Evolutionary conservation across 441 rosid genomes (phyloP).

Genomic region (Pelargonium citronellum): DNA sequence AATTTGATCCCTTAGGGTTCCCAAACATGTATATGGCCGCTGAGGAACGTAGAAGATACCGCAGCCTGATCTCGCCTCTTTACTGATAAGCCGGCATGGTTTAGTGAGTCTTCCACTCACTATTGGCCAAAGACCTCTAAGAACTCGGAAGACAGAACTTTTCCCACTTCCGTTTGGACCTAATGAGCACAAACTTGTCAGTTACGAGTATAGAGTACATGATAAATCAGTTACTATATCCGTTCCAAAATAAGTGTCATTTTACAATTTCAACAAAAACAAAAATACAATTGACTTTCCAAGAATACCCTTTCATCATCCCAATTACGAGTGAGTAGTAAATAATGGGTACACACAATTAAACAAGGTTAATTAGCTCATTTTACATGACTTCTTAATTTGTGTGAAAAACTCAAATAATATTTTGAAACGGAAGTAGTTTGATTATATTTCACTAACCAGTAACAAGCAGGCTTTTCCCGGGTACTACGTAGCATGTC

Average conservation of each 20-base stretch:
- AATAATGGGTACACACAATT: no score
- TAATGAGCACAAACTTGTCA: conserved; percentile 28
- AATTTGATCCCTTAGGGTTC: conserved; percentile 97
- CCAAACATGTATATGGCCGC: conserved; percentile 92
- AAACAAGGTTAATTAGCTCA: no score
- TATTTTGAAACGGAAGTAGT: no score
- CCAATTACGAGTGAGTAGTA: no score
- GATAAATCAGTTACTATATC: conserved; percentile 4
- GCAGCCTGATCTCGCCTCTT: conserved; percentile 53
- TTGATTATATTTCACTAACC: conserved; percentile 45
- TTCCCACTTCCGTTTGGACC: conserved; percentile 99
- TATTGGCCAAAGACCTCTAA: conserved; percentile 92
- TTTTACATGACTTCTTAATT: no score
- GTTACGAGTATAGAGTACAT: conserved; percentile 22
- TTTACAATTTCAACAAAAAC: no score
- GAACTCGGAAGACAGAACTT: conserved; percentile 93
- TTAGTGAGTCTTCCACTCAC: conserved; percentile 69
- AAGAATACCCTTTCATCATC: no score
- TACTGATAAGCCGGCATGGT: conserved; percentile 48
- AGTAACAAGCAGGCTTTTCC: conserved; percentile 90
- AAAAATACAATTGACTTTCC: no score
- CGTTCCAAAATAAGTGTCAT: no score
- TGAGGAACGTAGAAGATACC: conserved; percentile 93
- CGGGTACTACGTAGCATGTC: conserved; percentile 63
- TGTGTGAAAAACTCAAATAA: no score